Conservation (phyloP, 2,329 filamentous ascomycete genomes). For the Fusarium sororula region DNA sequence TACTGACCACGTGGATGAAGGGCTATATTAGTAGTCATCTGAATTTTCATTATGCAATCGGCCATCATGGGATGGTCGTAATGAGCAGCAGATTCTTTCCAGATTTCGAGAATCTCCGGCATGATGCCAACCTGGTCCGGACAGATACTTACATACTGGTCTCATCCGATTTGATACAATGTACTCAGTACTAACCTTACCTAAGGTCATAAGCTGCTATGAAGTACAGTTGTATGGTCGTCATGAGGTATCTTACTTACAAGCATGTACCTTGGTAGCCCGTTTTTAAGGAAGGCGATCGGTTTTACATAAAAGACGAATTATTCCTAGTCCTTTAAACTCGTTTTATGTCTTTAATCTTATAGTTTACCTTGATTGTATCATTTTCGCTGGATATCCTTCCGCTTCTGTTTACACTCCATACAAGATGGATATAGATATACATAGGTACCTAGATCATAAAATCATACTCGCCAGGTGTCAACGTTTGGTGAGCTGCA, state of each 20-base stretch:
- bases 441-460: not conserved
- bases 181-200: not conserved
- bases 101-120: constrained; percentile 7
- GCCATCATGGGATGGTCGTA: not conserved
- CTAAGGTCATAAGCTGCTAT: not conserved
- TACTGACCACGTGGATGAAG: not conserved
- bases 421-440: not conserved
- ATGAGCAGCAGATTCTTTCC: constrained; percentile 22
- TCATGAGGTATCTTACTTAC: not conserved
- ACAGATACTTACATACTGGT: not conserved
- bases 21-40: not conserved
- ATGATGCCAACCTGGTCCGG: not conserved
- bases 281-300: not conserved
- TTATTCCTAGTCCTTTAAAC: not conserved
- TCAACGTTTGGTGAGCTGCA: not conserved
- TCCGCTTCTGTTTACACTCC: not conserved
- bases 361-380: not conserved
- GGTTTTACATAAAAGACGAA: not conserved
- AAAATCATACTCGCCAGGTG: not conserved
- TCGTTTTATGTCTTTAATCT: not conserved
- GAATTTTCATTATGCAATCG: not conserved
- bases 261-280: not conserved
- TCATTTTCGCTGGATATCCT: not conserved
- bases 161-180: not conserved
- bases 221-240: not conserved